A percentile compares a stretch with the other conserved stretches of the same genome.
Conservation (phyloP, 2,329 filamentous ascomycete species). For the Cordyceps tenuipes region DNA sequence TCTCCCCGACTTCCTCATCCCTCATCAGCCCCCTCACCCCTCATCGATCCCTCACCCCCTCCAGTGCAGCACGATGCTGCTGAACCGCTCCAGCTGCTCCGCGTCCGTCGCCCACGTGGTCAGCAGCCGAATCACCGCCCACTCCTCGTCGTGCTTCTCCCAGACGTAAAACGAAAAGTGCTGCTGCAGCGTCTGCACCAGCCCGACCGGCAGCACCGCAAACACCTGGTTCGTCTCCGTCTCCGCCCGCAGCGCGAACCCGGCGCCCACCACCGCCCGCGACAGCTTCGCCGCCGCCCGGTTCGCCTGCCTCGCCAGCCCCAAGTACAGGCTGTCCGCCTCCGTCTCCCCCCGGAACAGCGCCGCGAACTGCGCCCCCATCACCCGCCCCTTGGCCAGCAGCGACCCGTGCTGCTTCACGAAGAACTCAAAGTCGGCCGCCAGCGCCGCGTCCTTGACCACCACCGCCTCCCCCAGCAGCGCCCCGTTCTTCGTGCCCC, state of each 20-base stretch:
- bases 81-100: conserved; percentile 32
- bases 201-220: conserved; percentile 30
- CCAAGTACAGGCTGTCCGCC: conserved; percentile 30
- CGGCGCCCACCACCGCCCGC: conserved; percentile 31
- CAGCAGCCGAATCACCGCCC: conserved; percentile 35
- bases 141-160: conserved; percentile 32
- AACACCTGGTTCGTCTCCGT: conserved; percentile 47
- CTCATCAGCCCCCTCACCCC: no score
- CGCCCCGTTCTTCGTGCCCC: conserved; percentile 43
- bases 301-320: conserved; percentile 37
- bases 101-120: conserved; percentile 43
- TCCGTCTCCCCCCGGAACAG: conserved; percentile 32
- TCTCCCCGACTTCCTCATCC: no score
- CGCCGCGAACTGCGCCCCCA: conserved; percentile 42
- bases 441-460: conserved; percentile 32
- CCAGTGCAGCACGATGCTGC: conserved; percentile 19
- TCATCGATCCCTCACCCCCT: neutral
- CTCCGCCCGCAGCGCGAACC: conserved; percentile 32
- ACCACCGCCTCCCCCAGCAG: conserved; percentile 43
- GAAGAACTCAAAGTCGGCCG: conserved; percentile 40
- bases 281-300: conserved; percentile 35
- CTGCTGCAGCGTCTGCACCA: conserved; percentile 33
- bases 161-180: conserved; percentile 39
- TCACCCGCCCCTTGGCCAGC: conserved; percentile 39
- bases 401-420: conserved; percentile 44